Conservation (phyloP, 2,329 filamentous ascomycete species). For the Botrytis byssoidea region DNA sequence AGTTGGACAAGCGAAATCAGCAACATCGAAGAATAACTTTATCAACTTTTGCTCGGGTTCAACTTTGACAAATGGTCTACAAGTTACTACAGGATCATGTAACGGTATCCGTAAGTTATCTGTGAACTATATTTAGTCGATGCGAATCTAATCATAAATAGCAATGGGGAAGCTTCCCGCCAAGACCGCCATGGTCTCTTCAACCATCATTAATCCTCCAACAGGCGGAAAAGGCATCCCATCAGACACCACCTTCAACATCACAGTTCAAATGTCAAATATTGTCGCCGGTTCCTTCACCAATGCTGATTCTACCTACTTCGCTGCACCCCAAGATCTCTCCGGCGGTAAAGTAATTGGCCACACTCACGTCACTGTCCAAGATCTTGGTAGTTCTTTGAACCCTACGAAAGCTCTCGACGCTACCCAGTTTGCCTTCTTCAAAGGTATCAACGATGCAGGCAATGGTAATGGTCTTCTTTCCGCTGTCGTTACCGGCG, state of each 20-base stretch:
- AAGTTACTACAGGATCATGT: conserved; percentile 58
- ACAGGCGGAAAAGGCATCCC: conserved; percentile 27
- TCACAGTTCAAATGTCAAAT: conserved; percentile 40
- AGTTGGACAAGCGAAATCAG: conserved; percentile 33
- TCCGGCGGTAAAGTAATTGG: conserved; percentile 40
- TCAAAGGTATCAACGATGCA: conserved; percentile 45
- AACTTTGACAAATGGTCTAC: conserved; percentile 59
- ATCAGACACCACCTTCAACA: conserved; percentile 37
- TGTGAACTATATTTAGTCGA: neutral
- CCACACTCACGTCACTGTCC: conserved; percentile 44
- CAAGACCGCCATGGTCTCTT: conserved; percentile 38
- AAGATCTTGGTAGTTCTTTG: conserved; percentile 39
- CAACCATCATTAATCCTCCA: conserved; percentile 35
- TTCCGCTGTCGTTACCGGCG: conserved; percentile 41
- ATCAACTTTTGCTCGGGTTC: conserved; percentile 39
- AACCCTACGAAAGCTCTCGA: conserved; percentile 37
- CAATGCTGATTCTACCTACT: conserved; percentile 43
- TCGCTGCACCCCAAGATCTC: conserved; percentile 41
- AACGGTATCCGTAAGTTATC: conserved; percentile 46
- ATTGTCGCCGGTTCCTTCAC: conserved; percentile 42
- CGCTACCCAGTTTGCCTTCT: conserved; percentile 42
- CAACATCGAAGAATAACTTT: conserved; percentile 39
- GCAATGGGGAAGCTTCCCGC: conserved; percentile 40
- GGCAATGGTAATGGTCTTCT: conserved; percentile 43
- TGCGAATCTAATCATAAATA: conserved; percentile 27